Base-by-base conservation (phyloP, 169 alveolate species). In the Plasmodium malariae region DNA sequence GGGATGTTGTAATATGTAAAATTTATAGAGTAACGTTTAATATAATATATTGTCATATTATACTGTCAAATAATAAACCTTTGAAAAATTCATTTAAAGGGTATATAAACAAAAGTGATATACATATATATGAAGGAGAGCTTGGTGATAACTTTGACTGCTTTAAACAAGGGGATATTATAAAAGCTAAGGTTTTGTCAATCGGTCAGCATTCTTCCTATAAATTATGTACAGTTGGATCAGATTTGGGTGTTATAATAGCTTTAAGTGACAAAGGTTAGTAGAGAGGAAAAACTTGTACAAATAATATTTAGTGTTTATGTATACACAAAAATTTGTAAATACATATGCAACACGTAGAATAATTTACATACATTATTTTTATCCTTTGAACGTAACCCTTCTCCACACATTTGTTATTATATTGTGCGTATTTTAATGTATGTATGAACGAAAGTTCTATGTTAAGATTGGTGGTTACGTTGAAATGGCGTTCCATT, bases 121-220 rank as follows among this genome's bases (percentile, higher is more conserved):
- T 80, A 19, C 90, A 80, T 60, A 43, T 80, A 59, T 51, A 80
- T 60, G 85, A 80, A 49, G 90, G 90, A 21, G 90, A 80, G 12
- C 19, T 80, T 45, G 90, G 90, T 0, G 90, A 80, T 30, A 80
- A 80, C 19, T 80, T 80, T 24, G 70, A 65, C 14, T 80, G 90
- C 24, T 80, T 40, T 43, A 63, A 80, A 67, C 90, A 80, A 37
- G 90, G 90, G n/a, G 90, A 80, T 17, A 80, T 80, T 11, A 80
- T 80, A 12, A 65, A 57, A 57, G 90, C 90, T 3, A 80, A 80
- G 57, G 71, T 80, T 24, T 40, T 80, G 21, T 80, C 90, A 3
- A 70, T 80, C 1, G 90, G 60, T 0, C 90, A 80, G 34, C 80
- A 80, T 67, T 69, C 83, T 0, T 63, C 90, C 2, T 80, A 80